phyloP scores from a whole-genome alignment of 2,329 filamentous ascomycete genomes.

The Fusarium paranaense region DNA sequence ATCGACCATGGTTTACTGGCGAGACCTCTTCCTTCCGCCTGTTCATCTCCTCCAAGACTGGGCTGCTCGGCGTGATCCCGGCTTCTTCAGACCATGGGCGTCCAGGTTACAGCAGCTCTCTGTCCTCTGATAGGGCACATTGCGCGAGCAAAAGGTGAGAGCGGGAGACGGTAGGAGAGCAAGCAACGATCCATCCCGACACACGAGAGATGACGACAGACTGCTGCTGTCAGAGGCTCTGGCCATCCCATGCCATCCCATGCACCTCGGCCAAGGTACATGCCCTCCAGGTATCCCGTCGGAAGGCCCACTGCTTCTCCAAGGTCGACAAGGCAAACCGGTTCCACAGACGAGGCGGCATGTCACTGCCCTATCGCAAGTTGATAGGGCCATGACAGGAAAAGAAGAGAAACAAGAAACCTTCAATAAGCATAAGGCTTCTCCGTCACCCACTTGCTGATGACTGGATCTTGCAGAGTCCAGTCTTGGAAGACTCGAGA shows the following conservation, averaged over 20 bases:
- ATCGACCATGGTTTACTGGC: slow-evolving; percentile 21
- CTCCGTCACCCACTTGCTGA: slow-evolving; percentile 5
- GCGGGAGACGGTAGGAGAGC: slow-evolving; percentile 22
- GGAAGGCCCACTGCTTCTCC: slow-evolving; percentile 24
- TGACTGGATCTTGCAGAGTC: slow-evolving; percentile 3
- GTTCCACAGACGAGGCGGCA: slow-evolving; percentile 34
- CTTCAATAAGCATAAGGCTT: slow-evolving; percentile 5
- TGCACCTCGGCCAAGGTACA: slow-evolving; percentile 15
- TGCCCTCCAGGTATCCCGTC: slow-evolving; percentile 2
- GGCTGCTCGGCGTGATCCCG: slow-evolving; percentile 7
- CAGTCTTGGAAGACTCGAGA: slow-evolving; percentile 5
- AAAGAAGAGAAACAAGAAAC: slow-evolving; percentile 15
- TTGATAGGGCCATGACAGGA: slow-evolving; percentile 25
- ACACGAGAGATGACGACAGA: slow-evolving; percentile 32
- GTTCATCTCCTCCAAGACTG: slow-evolving; percentile 4
- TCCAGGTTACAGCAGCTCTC: background rate
- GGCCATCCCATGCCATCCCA: background rate
- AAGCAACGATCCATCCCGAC: background rate
- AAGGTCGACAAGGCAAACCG: slow-evolving; percentile 30
- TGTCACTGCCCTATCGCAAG: slow-evolving; percentile 36
- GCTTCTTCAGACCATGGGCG: background rate
- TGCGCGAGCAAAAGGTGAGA: background rate
- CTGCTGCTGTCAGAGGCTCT: slow-evolving; percentile 18
- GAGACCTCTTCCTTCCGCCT: background rate
- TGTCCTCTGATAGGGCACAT: slow-evolving; percentile 9